phyloP scores from a whole-genome alignment of 805 yeast species.

The Yueomyces sp. region DNA sequence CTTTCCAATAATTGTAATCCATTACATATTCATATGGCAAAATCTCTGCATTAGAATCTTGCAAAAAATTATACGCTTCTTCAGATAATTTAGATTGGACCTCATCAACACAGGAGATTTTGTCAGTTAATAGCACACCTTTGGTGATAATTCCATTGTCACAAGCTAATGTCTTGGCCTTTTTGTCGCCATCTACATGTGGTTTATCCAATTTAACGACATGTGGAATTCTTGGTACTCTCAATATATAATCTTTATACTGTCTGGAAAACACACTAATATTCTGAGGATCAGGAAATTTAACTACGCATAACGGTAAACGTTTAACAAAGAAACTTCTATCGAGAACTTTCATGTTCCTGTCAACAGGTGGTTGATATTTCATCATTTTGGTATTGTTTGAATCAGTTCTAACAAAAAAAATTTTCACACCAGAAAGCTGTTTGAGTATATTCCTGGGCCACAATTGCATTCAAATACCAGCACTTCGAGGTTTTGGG shows the following conservation, averaged over 20 bases:
- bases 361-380: conserved; percentile 51
- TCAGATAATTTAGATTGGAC: conserved; percentile 28
- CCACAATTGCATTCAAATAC: too few relatives aligned
- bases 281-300: conserved; percentile 51
- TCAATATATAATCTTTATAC: conserved; percentile 47
- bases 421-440: too few relatives aligned
- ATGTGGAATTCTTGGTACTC: conserved; percentile 57
- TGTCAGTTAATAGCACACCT: conserved; percentile 46
- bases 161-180: conserved; percentile 11
- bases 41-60: conserved; percentile 33
- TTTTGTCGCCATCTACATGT: conserved; percentile 4
- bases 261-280: conserved; percentile 50
- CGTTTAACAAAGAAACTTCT: conserved; percentile 43
- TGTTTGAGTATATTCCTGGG: too few relatives aligned
- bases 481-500: background rate
- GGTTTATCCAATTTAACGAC: conserved; percentile 33
- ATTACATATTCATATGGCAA: conserved; percentile 42
- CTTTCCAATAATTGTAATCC: conserved; percentile 72
- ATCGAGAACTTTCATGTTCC: conserved; percentile 55
- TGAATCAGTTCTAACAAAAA: too few relatives aligned
- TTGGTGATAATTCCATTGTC: conserved; percentile 18
- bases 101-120: conserved; percentile 28
- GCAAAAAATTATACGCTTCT: conserved; percentile 32
- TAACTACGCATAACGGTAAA: conserved; percentile 54
- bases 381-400: conserved; percentile 1